Percentiles rank a stretch among this genome's conserved stretches.
Evolutionary conservation across 192 early-diverging fungal genomes (phyloP).

Genomic region (Podila epigama): DNA sequence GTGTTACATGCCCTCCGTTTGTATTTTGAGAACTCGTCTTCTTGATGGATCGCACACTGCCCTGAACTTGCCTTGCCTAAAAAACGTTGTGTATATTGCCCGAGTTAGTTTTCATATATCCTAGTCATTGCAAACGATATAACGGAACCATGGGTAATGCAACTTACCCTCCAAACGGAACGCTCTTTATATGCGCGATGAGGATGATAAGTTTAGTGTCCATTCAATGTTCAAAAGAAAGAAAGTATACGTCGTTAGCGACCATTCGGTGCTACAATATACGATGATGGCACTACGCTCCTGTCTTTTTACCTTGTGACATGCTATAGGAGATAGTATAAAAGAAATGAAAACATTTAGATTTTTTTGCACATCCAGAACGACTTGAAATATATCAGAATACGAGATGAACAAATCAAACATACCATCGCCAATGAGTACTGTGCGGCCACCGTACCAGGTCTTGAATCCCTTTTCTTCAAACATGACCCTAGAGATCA

Average conservation of each 20-base stretch:
- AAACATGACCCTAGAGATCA: slow-evolving; percentile 43
- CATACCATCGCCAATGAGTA: slow-evolving; percentile 45
- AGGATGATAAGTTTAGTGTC: too few relatives aligned
- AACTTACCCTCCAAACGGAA: slow-evolving; percentile 43
- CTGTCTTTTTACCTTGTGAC: slow-evolving; percentile 29
- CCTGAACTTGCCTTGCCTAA: slow-evolving; percentile 17
- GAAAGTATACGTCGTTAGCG: too few relatives aligned
- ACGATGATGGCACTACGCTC: too few relatives aligned
- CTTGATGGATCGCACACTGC: not conserved
- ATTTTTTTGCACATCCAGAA: not conserved
- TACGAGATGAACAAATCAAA: too few relatives aligned
- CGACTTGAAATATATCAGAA: too few relatives aligned
- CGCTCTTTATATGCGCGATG: slow-evolving; percentile 23
- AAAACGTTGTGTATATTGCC: not conserved
- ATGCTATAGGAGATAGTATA: slow-evolving; percentile 9
- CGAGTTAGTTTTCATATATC: not conserved
- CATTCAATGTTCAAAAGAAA: too few relatives aligned
- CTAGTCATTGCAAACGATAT: too few relatives aligned
- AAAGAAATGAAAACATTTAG: not conserved
- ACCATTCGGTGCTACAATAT: too few relatives aligned
- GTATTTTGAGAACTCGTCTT: not conserved
- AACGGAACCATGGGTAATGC: too few relatives aligned
- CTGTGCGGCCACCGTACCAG: slow-evolving; percentile 40
- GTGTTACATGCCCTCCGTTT: not conserved
- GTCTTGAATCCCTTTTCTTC: slow-evolving; percentile 39